Evolutionary conservation across 2,329 filamentous ascomycete genomes (phyloP).

Genomic region (Fusarium chaquense): DNA sequence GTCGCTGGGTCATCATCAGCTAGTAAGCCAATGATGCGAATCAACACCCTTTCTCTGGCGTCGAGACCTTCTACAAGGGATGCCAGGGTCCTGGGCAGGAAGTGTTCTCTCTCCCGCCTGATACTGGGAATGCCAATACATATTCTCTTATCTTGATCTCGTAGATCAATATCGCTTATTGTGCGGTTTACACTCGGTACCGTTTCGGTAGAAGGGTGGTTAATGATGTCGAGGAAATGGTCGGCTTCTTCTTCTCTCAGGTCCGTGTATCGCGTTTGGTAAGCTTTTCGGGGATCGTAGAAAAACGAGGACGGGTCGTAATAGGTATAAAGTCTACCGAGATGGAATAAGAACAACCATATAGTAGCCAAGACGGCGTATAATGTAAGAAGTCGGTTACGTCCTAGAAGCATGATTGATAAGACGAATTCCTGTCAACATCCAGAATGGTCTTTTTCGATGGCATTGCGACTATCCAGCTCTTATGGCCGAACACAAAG

Average conservation of each 20-base stretch:
- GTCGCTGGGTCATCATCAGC: constrained; percentile 45
- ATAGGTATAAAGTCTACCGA: constrained; percentile 40
- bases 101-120: constrained; percentile 44
- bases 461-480: neutral
- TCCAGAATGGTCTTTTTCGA: neutral
- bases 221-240: constrained; percentile 28
- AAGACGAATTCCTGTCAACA: fast-evolving
- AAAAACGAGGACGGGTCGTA: constrained; percentile 47
- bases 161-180: neutral
- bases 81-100: constrained; percentile 43
- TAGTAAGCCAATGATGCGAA: constrained; percentile 49
- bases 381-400: neutral
- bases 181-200: neutral
- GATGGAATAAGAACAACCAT: constrained; percentile 43
- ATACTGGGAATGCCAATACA: constrained; percentile 51
- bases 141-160: neutral
- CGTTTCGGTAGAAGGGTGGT: neutral
- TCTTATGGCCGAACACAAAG: neutral
- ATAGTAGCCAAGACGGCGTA: constrained; percentile 2
- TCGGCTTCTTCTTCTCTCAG: constrained; percentile 43
- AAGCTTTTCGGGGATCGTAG: constrained; percentile 44
- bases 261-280: constrained; percentile 42
- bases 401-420: neutral
- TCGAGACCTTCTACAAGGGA: constrained; percentile 49
- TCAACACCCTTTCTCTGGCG: constrained; percentile 42